A percentile compares a stretch with the other conserved stretches of the same genome.
These are phyloP conservation scores for Saururus chinensis DNA, from an alignment of 164 flowering plant species.

Conservation along the genomic window DNA sequence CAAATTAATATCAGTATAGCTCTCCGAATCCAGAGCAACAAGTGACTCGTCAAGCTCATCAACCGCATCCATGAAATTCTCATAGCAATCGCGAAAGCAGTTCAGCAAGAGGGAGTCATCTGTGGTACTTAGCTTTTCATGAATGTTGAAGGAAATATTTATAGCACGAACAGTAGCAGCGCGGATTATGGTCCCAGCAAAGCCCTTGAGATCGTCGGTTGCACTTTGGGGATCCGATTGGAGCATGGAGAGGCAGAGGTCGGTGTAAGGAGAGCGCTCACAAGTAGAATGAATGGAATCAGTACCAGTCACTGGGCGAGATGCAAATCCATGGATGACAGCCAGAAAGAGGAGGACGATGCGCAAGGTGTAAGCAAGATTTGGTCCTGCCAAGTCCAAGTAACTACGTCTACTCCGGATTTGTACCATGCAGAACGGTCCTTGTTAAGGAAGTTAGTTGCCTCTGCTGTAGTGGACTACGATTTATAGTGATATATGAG, in stretches of 20 bases:
- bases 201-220: constrained; percentile 2
- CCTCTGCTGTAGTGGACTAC: too few relatives aligned
- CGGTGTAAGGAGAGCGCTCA: background rate
- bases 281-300: background rate
- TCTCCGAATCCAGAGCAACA: constrained; percentile 9
- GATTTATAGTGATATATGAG: too few relatives aligned
- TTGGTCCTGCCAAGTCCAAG: background rate
- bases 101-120: constrained; percentile 1
- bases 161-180: background rate
- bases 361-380: background rate
- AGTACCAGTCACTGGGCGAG: background rate
- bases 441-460: too few relatives aligned
- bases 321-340: background rate
- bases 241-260: background rate
- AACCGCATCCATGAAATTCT: constrained; percentile 14
- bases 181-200: background rate
- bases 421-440: too few relatives aligned
- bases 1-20: constrained; percentile 6
- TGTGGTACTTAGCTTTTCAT: background rate
- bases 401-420: too few relatives aligned
- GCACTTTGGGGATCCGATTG: background rate
- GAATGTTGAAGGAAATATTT: background rate
- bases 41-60: constrained; percentile 16
- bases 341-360: background rate
- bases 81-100: constrained; percentile 15